These are phyloP conservation scores for Gastrolobium bilobum DNA, from an alignment of 306 rosid genomes.

Conservation along the genomic window DNA sequence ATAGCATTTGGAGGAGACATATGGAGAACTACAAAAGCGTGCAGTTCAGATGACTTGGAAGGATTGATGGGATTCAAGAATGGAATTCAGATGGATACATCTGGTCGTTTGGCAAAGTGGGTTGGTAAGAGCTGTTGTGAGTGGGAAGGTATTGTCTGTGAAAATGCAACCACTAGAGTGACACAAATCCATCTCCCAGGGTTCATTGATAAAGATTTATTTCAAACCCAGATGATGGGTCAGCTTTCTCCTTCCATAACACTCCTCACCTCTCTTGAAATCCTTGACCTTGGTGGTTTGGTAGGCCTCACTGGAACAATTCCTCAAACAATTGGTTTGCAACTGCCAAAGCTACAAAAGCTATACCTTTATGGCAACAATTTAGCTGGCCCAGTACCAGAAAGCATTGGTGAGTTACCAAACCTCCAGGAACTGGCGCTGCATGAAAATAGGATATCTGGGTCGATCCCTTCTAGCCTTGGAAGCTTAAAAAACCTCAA, in stretches of 20 bases:
- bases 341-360: conserved; percentile 61
- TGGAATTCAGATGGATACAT: conserved; percentile 65
- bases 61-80: conserved; percentile 70
- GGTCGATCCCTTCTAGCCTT: conserved; percentile 64
- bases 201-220: conserved; percentile 51
- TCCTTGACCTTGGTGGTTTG: conserved; percentile 71
- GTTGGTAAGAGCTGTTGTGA: conserved; percentile 61
- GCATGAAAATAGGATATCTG: conserved; percentile 64
- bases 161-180: conserved; percentile 64
- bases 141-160: conserved; percentile 78
- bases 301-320: conserved; percentile 65
- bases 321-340: conserved; percentile 61
- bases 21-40: conserved; percentile 44
- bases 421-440: conserved; percentile 68
- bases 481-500: conserved; percentile 58
- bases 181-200: conserved; percentile 67
- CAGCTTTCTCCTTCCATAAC: conserved; percentile 64
- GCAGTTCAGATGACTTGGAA: conserved; percentile 63
- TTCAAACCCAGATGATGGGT: conserved; percentile 70
- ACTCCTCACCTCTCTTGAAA: conserved; percentile 64
- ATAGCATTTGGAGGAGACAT: conserved; percentile 44
- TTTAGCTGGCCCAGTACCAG: conserved; percentile 71
- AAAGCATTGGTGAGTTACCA: conserved; percentile 67
- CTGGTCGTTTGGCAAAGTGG: conserved; percentile 70
- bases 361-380: conserved; percentile 68